A percentile compares a stretch with the other conserved stretches of the same genome.
Conservation (phyloP, 1,139 yeast species). For the Taiozyma sp. region DNA sequence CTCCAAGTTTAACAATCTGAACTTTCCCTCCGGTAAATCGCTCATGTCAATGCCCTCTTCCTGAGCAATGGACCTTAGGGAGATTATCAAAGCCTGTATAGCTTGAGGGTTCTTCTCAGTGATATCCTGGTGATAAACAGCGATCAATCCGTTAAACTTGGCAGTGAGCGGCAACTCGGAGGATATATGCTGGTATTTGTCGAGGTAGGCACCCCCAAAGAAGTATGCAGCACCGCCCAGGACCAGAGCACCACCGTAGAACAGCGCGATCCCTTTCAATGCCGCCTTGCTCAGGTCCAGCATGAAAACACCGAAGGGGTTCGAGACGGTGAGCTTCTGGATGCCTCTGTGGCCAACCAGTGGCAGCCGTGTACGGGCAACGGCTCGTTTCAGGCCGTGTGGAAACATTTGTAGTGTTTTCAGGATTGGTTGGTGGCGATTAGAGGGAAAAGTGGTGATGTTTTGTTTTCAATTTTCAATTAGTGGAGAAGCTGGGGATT, state of each 20-base stretch:
- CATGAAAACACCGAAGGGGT: constrained; percentile 11
- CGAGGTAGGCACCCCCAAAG: constrained; percentile 18
- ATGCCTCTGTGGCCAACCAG: not conserved
- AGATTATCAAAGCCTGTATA: constrained; percentile 18
- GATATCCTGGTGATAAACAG: constrained; percentile 26
- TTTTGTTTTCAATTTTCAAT: not conserved
- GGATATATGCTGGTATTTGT: constrained; percentile 26
- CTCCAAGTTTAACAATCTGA: constrained; percentile 18
- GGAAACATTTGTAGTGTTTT: not conserved
- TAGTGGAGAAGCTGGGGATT: not conserved
- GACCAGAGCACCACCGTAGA: constrained; percentile 21
- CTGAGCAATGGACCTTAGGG: constrained; percentile 23
- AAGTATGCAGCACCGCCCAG: constrained; percentile 21
- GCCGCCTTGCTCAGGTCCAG: constrained; percentile 12
- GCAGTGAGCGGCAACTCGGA: constrained; percentile 27
- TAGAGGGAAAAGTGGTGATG: not conserved
- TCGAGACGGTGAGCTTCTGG: not conserved
- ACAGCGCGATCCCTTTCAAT: constrained; percentile 12
- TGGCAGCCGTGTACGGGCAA: not conserved
- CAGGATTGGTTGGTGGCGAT: not conserved
- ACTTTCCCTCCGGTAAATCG: constrained; percentile 22
- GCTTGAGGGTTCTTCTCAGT: constrained; percentile 18
- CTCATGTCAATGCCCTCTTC: constrained; percentile 14
- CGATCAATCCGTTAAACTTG: constrained; percentile 25
- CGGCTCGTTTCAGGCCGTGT: not conserved